A percentile compares a stretch with the other conserved stretches of the same genome.
Evolutionary conservation across 164 flowering plant genomes (phyloP).

Genomic region (Nymphaea thermarum): DNA sequence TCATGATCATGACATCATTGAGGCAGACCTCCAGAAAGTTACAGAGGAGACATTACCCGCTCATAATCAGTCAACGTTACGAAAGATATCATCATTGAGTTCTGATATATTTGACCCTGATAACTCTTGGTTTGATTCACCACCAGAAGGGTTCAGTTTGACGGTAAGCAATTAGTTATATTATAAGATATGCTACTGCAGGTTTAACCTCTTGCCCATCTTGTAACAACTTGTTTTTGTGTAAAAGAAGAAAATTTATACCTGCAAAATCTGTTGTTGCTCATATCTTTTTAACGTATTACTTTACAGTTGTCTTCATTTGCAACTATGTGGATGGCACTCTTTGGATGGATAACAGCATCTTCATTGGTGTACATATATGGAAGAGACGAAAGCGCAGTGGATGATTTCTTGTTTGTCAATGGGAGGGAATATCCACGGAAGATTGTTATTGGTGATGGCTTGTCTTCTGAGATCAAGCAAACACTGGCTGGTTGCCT

Average conservation of each 20-base stretch:
- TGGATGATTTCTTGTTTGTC: slow-evolving; percentile 44
- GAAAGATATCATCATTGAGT: slow-evolving; percentile 27
- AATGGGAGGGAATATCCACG: slow-evolving; percentile 72
- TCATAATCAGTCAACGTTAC: slow-evolving; percentile 6
- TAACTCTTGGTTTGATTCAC: slow-evolving; percentile 70
- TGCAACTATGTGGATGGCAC: slow-evolving; percentile 76
- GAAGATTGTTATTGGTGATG: slow-evolving; percentile 44
- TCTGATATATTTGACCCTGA: slow-evolving; percentile 37
- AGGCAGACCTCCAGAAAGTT: slow-evolving; percentile 14
- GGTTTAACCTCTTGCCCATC: background rate
- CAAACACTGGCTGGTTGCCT: slow-evolving; percentile 61
- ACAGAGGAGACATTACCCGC: slow-evolving; percentile 26
- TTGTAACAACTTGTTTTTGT: background rate
- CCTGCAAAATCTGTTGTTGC: background rate
- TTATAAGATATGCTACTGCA: background rate
- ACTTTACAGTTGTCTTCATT: slow-evolving; percentile 61
- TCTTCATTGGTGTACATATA: slow-evolving; percentile 84
- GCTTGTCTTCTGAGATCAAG: slow-evolving; percentile 81
- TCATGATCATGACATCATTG: slow-evolving; percentile 19
- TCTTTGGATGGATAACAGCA: slow-evolving; percentile 81
- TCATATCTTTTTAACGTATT: background rate
- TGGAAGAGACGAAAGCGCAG: slow-evolving; percentile 57
- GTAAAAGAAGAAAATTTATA: too few species aligned
- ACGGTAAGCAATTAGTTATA: slow-evolving; percentile 27
- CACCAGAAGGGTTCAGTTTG: slow-evolving; percentile 78